Evolutionary conservation across 2,329 filamentous ascomycete genomes (phyloP), one percentile per base, ranked within the genome.

Genomic region (Talaromyces sp.): DNA sequence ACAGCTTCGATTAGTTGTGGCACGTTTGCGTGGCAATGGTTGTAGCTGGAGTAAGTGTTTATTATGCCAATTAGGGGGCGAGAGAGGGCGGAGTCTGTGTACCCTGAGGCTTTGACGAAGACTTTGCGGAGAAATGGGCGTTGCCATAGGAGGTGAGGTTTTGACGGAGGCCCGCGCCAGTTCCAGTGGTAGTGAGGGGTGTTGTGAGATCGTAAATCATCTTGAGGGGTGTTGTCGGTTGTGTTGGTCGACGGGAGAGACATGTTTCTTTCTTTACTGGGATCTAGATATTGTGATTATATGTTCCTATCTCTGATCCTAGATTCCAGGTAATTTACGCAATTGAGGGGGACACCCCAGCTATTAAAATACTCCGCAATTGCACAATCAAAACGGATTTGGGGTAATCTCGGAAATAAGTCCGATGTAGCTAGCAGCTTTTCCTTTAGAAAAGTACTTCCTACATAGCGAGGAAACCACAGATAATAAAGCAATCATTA

Each of bases 31-130:
- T 92, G 89, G 73, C 90, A 92, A 0, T 89, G 89, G 72, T 92
- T 92, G 80, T 91, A 90, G 67, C 85, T 84, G 0, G 89, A 91
- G 71, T 86, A 87, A 0, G 90, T 92, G 75, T 92, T 91, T 74
- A 90, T 86, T 67, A 92, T 88, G 58, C 89, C 89, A n/a, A 92
- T 82, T 63, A 92, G 90, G 2, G 90, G 89, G 1, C 88, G 79
- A 0, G 87, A 87, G 0, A 92, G 83, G 0, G 89, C 87, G 71
- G 90, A 88, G 69, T 92, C 89, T 65, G 86, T 87, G 74, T 91
- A 92, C 0, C 90, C 90, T 1, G 91, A 81, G 0, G 89, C 89
- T 75, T 92, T 92, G 79, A 92, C 91, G 75, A 92, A 92, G 27
- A 88, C 89, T 71, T 92, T 92, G 38, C 90, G 84, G 88, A 89